These are phyloP conservation scores for Patellifolia procumbens DNA, from an alignment of 179 eudicot species.

Conservation along the genomic window DNA sequence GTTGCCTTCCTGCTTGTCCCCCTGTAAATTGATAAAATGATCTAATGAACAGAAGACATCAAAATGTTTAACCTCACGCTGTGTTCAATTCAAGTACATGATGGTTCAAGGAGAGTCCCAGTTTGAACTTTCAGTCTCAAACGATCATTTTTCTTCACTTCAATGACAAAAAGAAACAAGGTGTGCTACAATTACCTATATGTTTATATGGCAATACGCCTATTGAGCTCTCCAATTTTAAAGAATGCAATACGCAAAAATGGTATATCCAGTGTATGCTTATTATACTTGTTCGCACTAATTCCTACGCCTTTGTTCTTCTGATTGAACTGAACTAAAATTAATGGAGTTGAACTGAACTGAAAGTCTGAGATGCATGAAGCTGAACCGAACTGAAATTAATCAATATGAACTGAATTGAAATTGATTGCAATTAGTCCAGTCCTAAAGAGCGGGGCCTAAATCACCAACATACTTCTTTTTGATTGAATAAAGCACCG, in stretches of 20 bases:
- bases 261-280: not conserved
- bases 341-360: too few relatives aligned
- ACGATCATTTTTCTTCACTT: not conserved
- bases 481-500: not conserved
- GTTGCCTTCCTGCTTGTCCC: slow-evolving; percentile 38
- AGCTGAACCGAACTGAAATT: too few relatives aligned
- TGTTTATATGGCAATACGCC: not conserved
- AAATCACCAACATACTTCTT: too few relatives aligned
- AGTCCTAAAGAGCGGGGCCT: too few relatives aligned
- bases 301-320: not conserved
- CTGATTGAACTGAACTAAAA: too few relatives aligned
- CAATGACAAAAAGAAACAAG: not conserved
- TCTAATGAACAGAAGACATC: not conserved
- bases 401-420: too few relatives aligned
- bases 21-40: slow-evolving; percentile 26
- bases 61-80: not conserved
- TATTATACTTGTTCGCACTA: not conserved
- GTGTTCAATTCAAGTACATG: not conserved
- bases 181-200: not conserved
- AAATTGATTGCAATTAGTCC: too few relatives aligned
- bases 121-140: not conserved
- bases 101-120: not conserved
- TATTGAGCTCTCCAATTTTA: not conserved
- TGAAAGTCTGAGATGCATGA: too few relatives aligned
- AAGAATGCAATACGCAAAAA: not conserved